Percentiles rank a stretch among this genome's conserved stretches.
phyloP scores from a whole-genome alignment of 139 green algal genomes.

The Chlamydomonas incerta region DNA sequence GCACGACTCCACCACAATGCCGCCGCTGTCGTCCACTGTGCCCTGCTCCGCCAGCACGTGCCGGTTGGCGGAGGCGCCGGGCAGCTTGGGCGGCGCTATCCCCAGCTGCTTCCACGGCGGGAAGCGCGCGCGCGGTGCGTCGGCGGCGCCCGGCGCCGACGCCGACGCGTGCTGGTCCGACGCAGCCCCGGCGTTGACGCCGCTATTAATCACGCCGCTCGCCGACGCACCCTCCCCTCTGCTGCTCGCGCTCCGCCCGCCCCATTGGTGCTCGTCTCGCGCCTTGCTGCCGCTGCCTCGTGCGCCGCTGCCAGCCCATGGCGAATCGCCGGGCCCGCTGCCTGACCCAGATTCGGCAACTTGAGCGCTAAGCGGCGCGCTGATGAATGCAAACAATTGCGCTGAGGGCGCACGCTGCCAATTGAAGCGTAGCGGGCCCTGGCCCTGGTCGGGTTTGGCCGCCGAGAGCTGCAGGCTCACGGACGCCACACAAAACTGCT shows the following conservation, averaged over 20 bases:
- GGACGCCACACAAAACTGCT: neutral
- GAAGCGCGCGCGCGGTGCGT: neutral
- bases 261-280: no score
- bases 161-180: no score
- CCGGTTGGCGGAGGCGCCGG: neutral
- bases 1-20: constrained; percentile 14
- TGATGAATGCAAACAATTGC: constrained; percentile 14
- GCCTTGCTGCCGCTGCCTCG: no score
- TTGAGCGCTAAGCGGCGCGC: neutral
- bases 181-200: no score
- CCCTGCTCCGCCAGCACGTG: constrained; percentile 21
- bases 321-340: no score
- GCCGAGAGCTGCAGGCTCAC: neutral
- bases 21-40: neutral
- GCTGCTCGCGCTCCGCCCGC: no score
- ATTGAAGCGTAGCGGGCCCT: neutral
- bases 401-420: neutral
- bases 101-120: neutral
- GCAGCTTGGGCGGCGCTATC: neutral
- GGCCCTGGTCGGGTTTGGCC: neutral
- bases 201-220: no score
- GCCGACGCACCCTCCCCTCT: no score
- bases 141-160: no score
- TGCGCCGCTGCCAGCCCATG: no score
- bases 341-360: neutral